phyloP scores from a whole-genome alignment of 2,329 filamentous ascomycete species.

The Metarhizium anisopliae region DNA sequence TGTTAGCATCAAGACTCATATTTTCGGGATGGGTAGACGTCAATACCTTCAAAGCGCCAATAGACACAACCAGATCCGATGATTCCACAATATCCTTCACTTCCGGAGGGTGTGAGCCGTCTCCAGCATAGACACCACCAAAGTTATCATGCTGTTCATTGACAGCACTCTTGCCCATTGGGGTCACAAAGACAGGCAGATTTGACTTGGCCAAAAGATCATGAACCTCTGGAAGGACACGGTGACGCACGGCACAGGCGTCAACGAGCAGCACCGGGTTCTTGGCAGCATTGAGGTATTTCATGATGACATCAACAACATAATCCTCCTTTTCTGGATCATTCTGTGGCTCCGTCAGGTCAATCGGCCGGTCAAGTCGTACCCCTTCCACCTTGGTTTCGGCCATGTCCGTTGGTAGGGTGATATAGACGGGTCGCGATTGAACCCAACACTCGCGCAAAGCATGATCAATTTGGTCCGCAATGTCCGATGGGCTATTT shows the following conservation, averaged over 20 bases:
- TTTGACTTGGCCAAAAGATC: constrained; percentile 63
- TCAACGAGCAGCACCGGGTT: constrained; percentile 74
- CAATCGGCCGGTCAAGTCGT: constrained; percentile 60
- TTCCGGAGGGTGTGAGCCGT: constrained; percentile 55
- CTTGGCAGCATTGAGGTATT: constrained; percentile 63
- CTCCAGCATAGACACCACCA: constrained; percentile 79
- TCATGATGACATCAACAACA: constrained; percentile 70
- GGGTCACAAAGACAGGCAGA: constrained; percentile 77
- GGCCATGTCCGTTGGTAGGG: constrained; percentile 74
- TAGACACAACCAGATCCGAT: constrained; percentile 61
- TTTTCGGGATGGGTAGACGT: background rate
- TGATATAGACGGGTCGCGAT: constrained; percentile 75
- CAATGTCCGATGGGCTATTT: constrained; percentile 59
- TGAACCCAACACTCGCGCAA: constrained; percentile 65
- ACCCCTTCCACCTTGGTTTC: constrained; percentile 66
- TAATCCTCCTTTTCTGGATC: constrained; percentile 67
- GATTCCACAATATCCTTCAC: constrained; percentile 57
- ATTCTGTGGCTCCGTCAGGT: constrained; percentile 56
- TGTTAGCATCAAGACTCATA: background rate
- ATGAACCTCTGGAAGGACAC: constrained; percentile 63
- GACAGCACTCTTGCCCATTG: constrained; percentile 82
- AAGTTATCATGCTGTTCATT: constrained; percentile 69
- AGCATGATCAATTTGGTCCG: constrained; percentile 67
- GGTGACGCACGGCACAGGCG: constrained; percentile 71
- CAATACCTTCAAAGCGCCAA: constrained; percentile 51